Evolutionary conservation across 2,329 filamentous ascomycete genomes (phyloP), one percentile per base, ranked within the genome.

Genomic region (Xylariaceae sp.): DNA sequence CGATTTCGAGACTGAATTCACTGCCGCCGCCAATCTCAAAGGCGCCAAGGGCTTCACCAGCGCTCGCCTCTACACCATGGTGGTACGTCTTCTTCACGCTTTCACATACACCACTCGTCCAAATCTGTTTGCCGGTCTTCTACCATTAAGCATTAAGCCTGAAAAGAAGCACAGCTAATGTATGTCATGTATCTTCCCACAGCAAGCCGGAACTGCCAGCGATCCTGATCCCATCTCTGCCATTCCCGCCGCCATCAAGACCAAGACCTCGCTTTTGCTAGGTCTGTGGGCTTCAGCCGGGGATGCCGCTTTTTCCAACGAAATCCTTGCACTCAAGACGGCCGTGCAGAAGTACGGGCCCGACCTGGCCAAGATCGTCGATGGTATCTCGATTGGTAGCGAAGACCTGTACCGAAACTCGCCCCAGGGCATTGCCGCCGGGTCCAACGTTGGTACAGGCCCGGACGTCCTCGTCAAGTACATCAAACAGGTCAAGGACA

Each of bases 401-500:
- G 91, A 96, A 77, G 91, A 96, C 70, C 79, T 94, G 43, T 94
- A 94, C 79, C 86, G 89, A 67, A 81, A 80, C 71, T 88, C 88
- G 0, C 79, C 81, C n/a, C 85, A 79, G 7, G 89, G 88, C 53
- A 80, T 86, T 57, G 72, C 76, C 50, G 83, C 83, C 66, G 72
- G 81, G 1, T 81, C 83, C 39, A 81, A 84, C 54, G 70, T 80
- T 39, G 90, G 90, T 60, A 76, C 80, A 41, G 71, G 78, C 47
- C 86, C 89, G 4, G 73, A 76, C 40, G 76, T 75, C 8, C 74
- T 95, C 40, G 79, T 83, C 64, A 70, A 73, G 55, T 94, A 91
- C 73, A 89, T 95, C 75, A 71, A 77, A 55, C 76, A 87, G 68
- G 84, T 88, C 56, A 83, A 84, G 59, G 70, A 75, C 31, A 76